phyloP scores from a whole-genome alignment of 257 asterid genomes.

The Solanum virginianum region DNA sequence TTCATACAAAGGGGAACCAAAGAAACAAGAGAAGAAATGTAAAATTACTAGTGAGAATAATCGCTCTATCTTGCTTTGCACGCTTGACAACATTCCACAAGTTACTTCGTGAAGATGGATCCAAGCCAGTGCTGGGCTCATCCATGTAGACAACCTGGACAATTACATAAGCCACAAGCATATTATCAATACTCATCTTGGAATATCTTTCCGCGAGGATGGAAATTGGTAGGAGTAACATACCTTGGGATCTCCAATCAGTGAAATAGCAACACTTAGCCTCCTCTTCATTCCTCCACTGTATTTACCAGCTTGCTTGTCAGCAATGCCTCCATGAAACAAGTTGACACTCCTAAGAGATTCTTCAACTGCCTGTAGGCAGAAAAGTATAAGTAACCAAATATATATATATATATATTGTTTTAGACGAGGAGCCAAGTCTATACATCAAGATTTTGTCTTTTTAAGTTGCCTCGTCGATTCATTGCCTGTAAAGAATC shows the following conservation, averaged over 20 bases:
- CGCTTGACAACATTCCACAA: conserved; percentile 87
- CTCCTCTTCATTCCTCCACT: conserved; percentile 99
- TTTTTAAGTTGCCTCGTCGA: not conserved
- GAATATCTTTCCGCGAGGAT: not conserved
- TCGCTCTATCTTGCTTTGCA: conserved; percentile 84
- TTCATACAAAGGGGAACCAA: not conserved
- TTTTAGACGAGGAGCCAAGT: not conserved
- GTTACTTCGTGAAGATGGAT: conserved; percentile 90
- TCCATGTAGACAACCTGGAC: conserved; percentile 94
- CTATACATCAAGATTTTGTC: not conserved
- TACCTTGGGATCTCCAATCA: conserved; percentile 97
- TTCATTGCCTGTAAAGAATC: not conserved
- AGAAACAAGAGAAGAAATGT: not conserved
- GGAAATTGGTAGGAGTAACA: not conserved
- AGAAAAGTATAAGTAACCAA: not conserved
- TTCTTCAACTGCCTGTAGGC: conserved; percentile 81
- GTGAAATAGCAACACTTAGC: conserved; percentile 95
- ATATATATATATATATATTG: not conserved
- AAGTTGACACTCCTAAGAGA: conserved; percentile 84
- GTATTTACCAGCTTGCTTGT: conserved; percentile 78
- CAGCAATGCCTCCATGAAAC: conserved; percentile 84
- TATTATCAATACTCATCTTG: not conserved
- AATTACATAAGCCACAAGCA: not conserved
- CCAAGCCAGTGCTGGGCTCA: conserved; percentile 96
- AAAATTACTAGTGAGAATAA: conserved; percentile 80